A percentile compares a stretch with the other conserved stretches of the same genome.
Conservation (phyloP, 352 stramenopile genomes). For the Globisporangium middletonii region DNA sequence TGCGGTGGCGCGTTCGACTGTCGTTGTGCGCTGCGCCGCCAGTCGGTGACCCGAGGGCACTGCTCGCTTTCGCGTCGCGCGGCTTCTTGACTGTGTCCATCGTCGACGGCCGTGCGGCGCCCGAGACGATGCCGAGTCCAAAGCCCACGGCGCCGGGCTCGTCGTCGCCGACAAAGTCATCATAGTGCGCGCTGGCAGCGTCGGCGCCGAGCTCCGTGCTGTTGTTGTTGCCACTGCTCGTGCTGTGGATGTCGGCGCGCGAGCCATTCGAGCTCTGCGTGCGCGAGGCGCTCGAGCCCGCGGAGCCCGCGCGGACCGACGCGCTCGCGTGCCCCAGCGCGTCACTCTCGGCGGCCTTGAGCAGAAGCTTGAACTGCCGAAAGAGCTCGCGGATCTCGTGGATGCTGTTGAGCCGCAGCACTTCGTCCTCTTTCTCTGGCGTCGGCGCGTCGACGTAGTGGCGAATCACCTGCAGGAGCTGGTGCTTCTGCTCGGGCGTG, state of each 20-base stretch:
- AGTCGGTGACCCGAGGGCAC: background rate
- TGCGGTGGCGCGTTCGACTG: slow-evolving; percentile 21
- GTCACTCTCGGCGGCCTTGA: slow-evolving; percentile 46
- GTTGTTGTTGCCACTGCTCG: slow-evolving; percentile 7
- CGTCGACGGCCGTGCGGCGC: slow-evolving; percentile 48
- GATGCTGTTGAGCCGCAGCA: slow-evolving; percentile 75
- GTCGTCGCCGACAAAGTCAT: slow-evolving; percentile 53
- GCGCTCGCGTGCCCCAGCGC: slow-evolving; percentile 10
- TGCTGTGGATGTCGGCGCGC: slow-evolving; percentile 29
- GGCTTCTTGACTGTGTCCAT: slow-evolving; percentile 56
- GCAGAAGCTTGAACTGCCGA: slow-evolving; percentile 87
- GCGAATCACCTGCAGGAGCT: slow-evolving; percentile 62
- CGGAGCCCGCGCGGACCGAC: slow-evolving; percentile 34
- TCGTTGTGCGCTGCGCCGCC: background rate
- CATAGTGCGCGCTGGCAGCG: slow-evolving; percentile 8
- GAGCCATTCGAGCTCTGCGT: slow-evolving; percentile 46
- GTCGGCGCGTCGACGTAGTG: slow-evolving; percentile 71
- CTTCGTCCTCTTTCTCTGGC: slow-evolving; percentile 65
- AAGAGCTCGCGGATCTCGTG: slow-evolving; percentile 92
- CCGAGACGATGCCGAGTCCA: slow-evolving; percentile 45
- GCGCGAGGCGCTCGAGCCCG: slow-evolving; percentile 43
- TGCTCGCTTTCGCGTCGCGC: slow-evolving; percentile 3
- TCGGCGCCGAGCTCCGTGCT: slow-evolving; percentile 5
- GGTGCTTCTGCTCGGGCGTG: slow-evolving; percentile 87
- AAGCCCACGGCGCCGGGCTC: slow-evolving; percentile 52